A percentile compares a stretch with the other conserved stretches of the same genome.
phyloP scores from a whole-genome alignment of 768 basidiomycete genomes.

The Russula ochroleuca region DNA sequence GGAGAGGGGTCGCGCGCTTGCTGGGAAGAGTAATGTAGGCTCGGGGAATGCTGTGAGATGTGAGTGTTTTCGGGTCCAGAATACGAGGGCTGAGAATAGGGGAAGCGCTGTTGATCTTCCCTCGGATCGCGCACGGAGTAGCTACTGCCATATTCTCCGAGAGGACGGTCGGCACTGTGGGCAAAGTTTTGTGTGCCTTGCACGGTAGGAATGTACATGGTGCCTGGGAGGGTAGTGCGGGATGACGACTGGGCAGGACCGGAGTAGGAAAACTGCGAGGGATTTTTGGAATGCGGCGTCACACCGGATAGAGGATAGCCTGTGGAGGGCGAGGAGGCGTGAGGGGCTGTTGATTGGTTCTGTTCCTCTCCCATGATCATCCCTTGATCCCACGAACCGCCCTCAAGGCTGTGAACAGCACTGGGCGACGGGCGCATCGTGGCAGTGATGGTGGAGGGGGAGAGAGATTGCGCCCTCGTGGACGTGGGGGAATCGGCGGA shows the following conservation, averaged over 20 bases:
- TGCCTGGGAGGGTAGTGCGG: constrained; percentile 41
- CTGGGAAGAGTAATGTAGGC: constrained; percentile 36
- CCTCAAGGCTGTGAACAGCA: constrained; percentile 42
- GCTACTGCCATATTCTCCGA: constrained; percentile 43
- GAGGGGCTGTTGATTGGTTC: constrained; percentile 29
- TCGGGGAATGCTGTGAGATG: constrained; percentile 31
- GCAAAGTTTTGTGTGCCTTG: constrained; percentile 40
- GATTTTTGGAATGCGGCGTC: constrained; percentile 9
- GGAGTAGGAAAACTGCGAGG: constrained; percentile 26
- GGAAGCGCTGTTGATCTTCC: constrained; percentile 50
- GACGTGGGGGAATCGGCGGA: constrained; percentile 41
- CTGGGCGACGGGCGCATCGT: constrained; percentile 38
- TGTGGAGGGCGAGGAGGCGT: constrained; percentile 39
- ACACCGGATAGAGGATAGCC: constrained; percentile 22
- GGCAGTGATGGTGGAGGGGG: constrained; percentile 54
- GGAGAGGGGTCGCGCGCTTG: constrained; percentile 28
- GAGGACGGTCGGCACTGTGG: constrained; percentile 49
- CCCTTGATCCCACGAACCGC: constrained; percentile 52
- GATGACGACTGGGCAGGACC: constrained; percentile 35
- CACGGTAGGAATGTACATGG: constrained; percentile 36
- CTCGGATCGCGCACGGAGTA: constrained; percentile 47
- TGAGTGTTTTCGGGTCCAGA: constrained; percentile 30
- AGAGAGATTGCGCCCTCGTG: constrained; percentile 55
- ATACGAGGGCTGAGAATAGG: constrained; percentile 50
- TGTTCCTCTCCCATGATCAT: constrained; percentile 49